These are phyloP conservation scores for Candida odintsovae DNA, from an alignment of 805 yeast species.

Conservation along the genomic window DNA sequence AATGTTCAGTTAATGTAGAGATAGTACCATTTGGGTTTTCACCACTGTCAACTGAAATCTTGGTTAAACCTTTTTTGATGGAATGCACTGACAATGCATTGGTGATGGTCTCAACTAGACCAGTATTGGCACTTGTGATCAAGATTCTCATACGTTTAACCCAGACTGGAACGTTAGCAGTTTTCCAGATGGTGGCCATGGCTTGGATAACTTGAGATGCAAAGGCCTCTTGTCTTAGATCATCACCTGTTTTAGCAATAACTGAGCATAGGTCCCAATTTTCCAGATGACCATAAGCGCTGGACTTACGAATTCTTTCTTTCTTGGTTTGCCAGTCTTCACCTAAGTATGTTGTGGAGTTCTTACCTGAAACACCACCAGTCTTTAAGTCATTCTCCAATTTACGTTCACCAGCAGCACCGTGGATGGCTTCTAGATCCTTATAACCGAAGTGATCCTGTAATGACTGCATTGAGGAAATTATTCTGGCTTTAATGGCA, in stretches of 20 bases:
- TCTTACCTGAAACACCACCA: slow-evolving; percentile 52
- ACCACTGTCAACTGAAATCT: slow-evolving; percentile 59
- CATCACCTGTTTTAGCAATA: slow-evolving; percentile 94
- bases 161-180: slow-evolving; percentile 71
- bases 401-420: slow-evolving; percentile 86
- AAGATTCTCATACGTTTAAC: slow-evolving; percentile 89
- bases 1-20: slow-evolving; percentile 75
- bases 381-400: slow-evolving; percentile 88
- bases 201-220: slow-evolving; percentile 92
- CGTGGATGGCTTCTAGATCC: slow-evolving; percentile 46
- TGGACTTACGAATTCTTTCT: slow-evolving; percentile 69
- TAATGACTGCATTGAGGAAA: slow-evolving; percentile 68
- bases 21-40: slow-evolving; percentile 67
- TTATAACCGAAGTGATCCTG: slow-evolving; percentile 58
- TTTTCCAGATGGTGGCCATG: slow-evolving; percentile 80
- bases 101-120: slow-evolving; percentile 92
- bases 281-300: slow-evolving; percentile 77
- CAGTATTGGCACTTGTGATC: slow-evolving; percentile 85
- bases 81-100: slow-evolving; percentile 93
- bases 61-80: slow-evolving; percentile 86
- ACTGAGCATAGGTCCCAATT: slow-evolving; percentile 96
- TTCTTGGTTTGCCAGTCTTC: slow-evolving; percentile 91
- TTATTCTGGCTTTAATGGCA: slow-evolving; percentile 62
- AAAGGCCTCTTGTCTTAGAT: slow-evolving; percentile 93
- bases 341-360: slow-evolving; percentile 55